Evolutionary conservation across 2,329 filamentous ascomycete species (phyloP).

Genomic region (Aspergillus puulaauensis): DNA sequence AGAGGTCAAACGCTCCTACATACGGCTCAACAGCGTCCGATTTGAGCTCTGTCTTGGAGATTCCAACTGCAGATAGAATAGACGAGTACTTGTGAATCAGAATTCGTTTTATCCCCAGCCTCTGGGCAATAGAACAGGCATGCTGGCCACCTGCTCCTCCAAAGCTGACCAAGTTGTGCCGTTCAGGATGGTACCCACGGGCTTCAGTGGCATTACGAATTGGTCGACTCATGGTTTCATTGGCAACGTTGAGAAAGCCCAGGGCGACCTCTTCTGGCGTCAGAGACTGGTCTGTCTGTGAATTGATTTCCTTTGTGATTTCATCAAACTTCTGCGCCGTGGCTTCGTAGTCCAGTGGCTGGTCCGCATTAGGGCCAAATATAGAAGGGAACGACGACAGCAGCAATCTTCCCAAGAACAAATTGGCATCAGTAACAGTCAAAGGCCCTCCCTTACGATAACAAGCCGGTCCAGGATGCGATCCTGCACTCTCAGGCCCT

Average conservation of each 20-base stretch:
- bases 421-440: slow-evolving; percentile 88
- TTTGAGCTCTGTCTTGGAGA: too few species aligned
- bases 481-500: slow-evolving; percentile 85
- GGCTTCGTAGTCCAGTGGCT: slow-evolving; percentile 73
- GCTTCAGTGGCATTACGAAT: slow-evolving; percentile 89
- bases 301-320: neutral
- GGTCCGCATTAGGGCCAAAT: slow-evolving; percentile 85
- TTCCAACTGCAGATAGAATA: slow-evolving; percentile 70
- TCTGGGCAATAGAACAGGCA: slow-evolving; percentile 84
- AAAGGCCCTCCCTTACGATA: slow-evolving; percentile 89
- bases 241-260: slow-evolving; percentile 85
- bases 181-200: slow-evolving; percentile 82
- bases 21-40: too few species aligned
- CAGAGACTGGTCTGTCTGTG: slow-evolving; percentile 46
- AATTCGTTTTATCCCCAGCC: slow-evolving; percentile 77
- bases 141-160: slow-evolving; percentile 89
- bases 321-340: slow-evolving; percentile 51
- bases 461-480: slow-evolving; percentile 87
- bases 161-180: slow-evolving; percentile 81
- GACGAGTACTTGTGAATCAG: slow-evolving; percentile 85
- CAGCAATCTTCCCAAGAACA: slow-evolving; percentile 79
- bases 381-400: slow-evolving; percentile 96
- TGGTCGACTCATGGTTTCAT: slow-evolving; percentile 74
- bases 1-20: too few species aligned
- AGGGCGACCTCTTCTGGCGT: slow-evolving; percentile 62